Evolutionary conservation across 2,329 filamentous ascomycete species (phyloP).

Genomic region (Trichoderma cornu-damae): DNA sequence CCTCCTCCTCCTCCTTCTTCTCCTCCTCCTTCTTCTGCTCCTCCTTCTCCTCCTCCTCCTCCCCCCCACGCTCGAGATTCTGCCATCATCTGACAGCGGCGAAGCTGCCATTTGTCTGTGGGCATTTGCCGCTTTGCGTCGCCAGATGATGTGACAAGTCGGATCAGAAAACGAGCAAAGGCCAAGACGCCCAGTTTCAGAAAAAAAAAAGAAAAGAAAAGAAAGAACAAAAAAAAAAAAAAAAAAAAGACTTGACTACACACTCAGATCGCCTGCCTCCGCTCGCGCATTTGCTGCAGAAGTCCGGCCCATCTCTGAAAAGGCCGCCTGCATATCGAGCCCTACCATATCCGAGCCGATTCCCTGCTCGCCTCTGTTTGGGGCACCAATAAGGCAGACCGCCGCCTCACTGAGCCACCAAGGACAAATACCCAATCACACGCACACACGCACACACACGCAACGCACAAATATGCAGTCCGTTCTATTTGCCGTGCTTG

Average conservation of each 20-base stretch:
- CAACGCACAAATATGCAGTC: not conserved
- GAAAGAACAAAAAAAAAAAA: no score
- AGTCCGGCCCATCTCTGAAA: not conserved
- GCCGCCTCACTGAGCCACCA: not conserved
- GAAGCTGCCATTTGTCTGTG: not conserved
- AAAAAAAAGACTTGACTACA: no score
- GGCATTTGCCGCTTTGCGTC: not conserved
- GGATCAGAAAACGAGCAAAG: constrained; percentile 1
- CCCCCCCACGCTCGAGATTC: not conserved
- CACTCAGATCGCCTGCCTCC: not conserved
- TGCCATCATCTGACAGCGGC: not conserved
- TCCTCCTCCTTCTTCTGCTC: no score
- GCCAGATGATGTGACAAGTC: constrained; percentile 3
- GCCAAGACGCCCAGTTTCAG: constrained; percentile 6
- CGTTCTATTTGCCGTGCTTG: not conserved
- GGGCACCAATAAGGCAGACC: not conserved
- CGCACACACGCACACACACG: no score
- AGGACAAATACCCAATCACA: no score
- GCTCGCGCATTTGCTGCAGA: not conserved
- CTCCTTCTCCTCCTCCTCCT: not conserved
- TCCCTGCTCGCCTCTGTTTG: not conserved
- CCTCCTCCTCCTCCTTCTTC: no score
- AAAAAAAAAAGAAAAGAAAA: no score
- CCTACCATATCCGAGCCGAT: not conserved
- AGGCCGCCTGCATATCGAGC: not conserved